A percentile compares a stretch with the other conserved stretches of the same genome.
These are phyloP conservation scores for Dendrocalamus latiflorus DNA, from an alignment of 202 grass and related monocot genomes.

Conservation along the genomic window DNA sequence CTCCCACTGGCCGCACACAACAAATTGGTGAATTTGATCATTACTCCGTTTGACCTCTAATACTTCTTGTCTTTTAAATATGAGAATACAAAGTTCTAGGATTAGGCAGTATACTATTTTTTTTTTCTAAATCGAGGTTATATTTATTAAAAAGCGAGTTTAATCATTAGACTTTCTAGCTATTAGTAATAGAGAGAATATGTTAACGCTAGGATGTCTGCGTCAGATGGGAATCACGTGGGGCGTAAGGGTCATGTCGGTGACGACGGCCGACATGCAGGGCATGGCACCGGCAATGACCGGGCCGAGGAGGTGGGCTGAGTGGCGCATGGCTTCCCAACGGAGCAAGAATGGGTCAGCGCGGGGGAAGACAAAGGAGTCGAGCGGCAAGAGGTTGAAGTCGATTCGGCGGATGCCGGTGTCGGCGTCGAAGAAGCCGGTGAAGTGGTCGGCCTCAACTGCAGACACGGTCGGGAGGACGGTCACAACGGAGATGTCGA, in stretches of 20 bases:
- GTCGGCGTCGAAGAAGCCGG: conserved; percentile 1
- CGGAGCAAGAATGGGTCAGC: conserved; percentile 49
- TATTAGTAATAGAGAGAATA: too few relatives aligned
- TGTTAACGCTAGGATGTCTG: too few relatives aligned
- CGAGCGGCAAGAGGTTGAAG: conserved; percentile 37
- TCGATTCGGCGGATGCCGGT: conserved; percentile 40
- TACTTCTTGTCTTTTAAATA: too few relatives aligned
- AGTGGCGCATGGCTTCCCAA: conserved; percentile 53
- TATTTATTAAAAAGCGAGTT: too few relatives aligned
- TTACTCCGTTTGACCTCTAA: too few relatives aligned
- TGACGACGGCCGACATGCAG: conserved; percentile 34
- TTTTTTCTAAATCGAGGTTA: too few relatives aligned
- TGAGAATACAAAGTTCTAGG: too few relatives aligned
- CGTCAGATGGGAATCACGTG: conserved; percentile 28
- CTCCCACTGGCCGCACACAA: too few relatives aligned
- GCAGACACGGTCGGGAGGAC: conserved; percentile 36
- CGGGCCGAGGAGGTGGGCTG: conserved; percentile 20
- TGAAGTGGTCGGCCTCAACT: conserved; percentile 27
- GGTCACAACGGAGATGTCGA: conserved; percentile 49
- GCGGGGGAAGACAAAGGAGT: not conserved
- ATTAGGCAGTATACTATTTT: too few relatives aligned
- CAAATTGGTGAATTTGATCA: too few relatives aligned
- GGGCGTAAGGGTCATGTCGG: conserved; percentile 47
- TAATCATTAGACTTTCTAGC: too few relatives aligned
- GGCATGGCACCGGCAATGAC: conserved; percentile 11